phyloP scores from a whole-genome alignment of 2,329 filamentous ascomycete genomes.

The Fusarium paranaense region DNA sequence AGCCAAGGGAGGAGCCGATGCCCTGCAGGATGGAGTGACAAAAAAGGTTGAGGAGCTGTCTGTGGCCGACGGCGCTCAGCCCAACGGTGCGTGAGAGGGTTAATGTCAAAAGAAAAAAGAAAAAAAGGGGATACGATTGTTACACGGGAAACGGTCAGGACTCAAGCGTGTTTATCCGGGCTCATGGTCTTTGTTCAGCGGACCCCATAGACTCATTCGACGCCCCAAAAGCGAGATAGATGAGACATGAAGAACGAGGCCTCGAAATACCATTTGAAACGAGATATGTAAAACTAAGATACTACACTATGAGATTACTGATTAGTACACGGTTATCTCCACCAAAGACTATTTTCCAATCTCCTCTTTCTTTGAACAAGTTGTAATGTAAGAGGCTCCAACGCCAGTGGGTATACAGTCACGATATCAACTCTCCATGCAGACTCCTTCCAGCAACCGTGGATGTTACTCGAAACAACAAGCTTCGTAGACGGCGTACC shows the following conservation, averaged over 20 bases:
- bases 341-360: background rate
- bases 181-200: background rate
- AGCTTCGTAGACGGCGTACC: conserved; percentile 21
- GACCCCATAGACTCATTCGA: background rate
- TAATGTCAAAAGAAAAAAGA: background rate
- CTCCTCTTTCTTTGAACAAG: background rate
- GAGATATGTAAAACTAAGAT: background rate
- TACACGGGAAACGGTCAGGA: background rate
- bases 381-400: background rate
- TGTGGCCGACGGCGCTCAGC: conserved; percentile 16
- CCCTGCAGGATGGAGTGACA: conserved; percentile 1
- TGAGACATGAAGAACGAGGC: background rate
- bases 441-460: background rate
- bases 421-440: background rate
- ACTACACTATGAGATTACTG: conserved; percentile 16
- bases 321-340: conserved; percentile 9
- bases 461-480: conserved; percentile 23
- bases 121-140: background rate
- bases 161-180: background rate
- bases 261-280: background rate
- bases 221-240: background rate
- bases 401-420: conserved; percentile 1
- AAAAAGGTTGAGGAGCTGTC: conserved; percentile 32
- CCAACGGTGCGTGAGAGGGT: conserved; percentile 16
- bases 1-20: conserved; percentile 18